Percentiles rank a stretch among this genome's conserved stretches.
Evolutionary conservation across 805 yeast genomes (phyloP).

Genomic region (Starmerella vitae): DNA sequence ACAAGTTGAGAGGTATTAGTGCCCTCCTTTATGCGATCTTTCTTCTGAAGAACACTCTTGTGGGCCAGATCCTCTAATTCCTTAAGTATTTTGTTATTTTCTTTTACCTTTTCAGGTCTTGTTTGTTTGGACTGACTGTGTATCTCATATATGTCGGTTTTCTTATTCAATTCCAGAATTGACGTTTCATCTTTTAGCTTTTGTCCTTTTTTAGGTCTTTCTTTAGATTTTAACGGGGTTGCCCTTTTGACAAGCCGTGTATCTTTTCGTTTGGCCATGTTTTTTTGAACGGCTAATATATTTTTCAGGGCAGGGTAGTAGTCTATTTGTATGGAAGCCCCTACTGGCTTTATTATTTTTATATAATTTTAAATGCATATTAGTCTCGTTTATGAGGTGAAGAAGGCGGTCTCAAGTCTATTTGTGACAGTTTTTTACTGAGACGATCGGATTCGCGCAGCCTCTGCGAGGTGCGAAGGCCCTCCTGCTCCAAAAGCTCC

Average conservation of each 20-base stretch:
- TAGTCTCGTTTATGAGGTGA: too few species aligned
- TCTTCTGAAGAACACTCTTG: background rate
- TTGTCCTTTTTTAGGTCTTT: background rate
- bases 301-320: too few species aligned
- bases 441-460: slow-evolving; percentile 11
- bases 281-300: too few species aligned
- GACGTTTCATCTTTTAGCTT: slow-evolving; percentile 4
- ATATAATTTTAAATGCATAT: too few species aligned
- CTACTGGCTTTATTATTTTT: too few species aligned
- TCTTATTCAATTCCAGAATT: slow-evolving; percentile 1
- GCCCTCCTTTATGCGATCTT: background rate
- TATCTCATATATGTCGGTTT: background rate
- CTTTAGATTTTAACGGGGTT: background rate
- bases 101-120: background rate
- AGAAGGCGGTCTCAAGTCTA: slow-evolving; percentile 8
- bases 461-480: slow-evolving; percentile 9
- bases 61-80: slow-evolving; percentile 4
- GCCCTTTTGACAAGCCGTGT: background rate
- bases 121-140: background rate
- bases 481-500: slow-evolving; percentile 5
- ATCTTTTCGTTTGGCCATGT: background rate
- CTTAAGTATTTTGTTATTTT: background rate
- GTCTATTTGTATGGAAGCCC: too few species aligned
- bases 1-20: background rate
- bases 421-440: slow-evolving; percentile 11